Base-by-base conservation (phyloP, 371 early-diverging fungal species). In the Cokeromyces recurvatus region DNA sequence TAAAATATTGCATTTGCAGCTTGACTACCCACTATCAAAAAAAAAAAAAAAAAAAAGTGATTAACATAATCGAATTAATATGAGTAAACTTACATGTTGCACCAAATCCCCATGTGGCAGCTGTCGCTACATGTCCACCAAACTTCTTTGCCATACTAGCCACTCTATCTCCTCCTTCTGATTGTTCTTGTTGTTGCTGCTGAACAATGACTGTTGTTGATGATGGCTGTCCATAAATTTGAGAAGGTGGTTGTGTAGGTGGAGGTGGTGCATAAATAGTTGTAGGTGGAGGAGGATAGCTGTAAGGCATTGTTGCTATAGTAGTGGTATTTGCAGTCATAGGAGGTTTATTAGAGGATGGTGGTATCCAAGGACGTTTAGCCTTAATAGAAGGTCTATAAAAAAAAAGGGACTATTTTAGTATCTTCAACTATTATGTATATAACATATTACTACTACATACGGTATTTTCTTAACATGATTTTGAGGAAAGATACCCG, bases 401-500 rank as follows among this genome's bases (percentile, higher is more conserved):
- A 37, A 35, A 29, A 48, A 22, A 23, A 23, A 46, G n/a, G n/a
- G n/a, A n/a, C 12, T 9, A 21, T 38, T 20, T 21, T 38, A 38
- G 17, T 19, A 20, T 38, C 4, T 20, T 38, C 5, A 10, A 4
- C 35, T 35, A 35, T n/a, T n/a, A n/a, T 35, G 36, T 10, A 10
- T 12, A 16, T 21, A 21, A 22, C n/a, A 32, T 38, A 10, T 19
- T n/a, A 32, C 24, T 8, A 29, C 29, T 29, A 5, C 29, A 59
- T 66, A 66, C 64, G 56, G 29, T 43, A 66, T 43, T 24, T 66
- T 69, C 21, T 68, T 55, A 36, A 75, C 76, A 53, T 75, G 70
- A 34, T 71, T 75, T 40, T 69, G 67, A 32, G 76, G 76, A 55
- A 75, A 75, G 27, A 75, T 71, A 32, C 76, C 76, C 1, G 67